Percentiles rank a stretch among this genome's conserved stretches.
Evolutionary conservation across 352 stramenopile genomes (phyloP).

Genomic region (Aphanomyces stellatus): DNA sequence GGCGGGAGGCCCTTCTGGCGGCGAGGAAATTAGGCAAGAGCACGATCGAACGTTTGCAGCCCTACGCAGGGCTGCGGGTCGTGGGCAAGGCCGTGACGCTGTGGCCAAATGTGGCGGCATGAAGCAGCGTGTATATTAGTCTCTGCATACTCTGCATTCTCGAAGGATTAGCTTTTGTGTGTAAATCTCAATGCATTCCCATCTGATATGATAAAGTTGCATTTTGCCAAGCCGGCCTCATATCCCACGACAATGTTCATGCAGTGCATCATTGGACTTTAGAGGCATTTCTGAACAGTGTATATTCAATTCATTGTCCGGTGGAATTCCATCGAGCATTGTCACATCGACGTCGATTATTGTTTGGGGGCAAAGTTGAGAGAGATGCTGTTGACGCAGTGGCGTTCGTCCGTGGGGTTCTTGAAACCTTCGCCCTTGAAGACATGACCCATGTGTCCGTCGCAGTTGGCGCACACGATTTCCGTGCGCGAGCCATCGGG

Average conservation of each 20-base stretch:
- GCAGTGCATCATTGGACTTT: no score
- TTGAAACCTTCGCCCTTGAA: slow-evolving; percentile 86
- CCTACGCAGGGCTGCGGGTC: slow-evolving; percentile 4
- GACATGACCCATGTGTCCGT: slow-evolving; percentile 86
- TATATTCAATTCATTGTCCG: no score
- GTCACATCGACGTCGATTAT: no score
- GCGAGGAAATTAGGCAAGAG: not conserved
- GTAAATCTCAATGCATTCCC: no score
- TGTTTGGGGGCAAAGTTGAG: slow-evolving; percentile 48
- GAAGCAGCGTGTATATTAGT: not conserved
- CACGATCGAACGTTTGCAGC: not conserved
- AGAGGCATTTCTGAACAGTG: no score
- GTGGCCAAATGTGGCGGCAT: not conserved
- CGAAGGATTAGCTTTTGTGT: no score
- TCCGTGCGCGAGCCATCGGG: slow-evolving; percentile 67
- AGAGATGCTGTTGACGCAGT: slow-evolving; percentile 88
- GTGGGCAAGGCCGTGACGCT: slow-evolving; percentile 1
- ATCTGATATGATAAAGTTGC: no score
- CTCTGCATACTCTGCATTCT: no score
- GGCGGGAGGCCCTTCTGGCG: not conserved
- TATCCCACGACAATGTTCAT: no score
- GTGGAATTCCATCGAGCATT: no score
- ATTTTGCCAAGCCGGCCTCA: no score
- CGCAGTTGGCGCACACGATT: slow-evolving; percentile 85
- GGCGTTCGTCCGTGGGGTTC: slow-evolving; percentile 78